Evolutionary conservation across 352 stramenopile species (phyloP).

Genomic region (Pythium rishiriense): DNA sequence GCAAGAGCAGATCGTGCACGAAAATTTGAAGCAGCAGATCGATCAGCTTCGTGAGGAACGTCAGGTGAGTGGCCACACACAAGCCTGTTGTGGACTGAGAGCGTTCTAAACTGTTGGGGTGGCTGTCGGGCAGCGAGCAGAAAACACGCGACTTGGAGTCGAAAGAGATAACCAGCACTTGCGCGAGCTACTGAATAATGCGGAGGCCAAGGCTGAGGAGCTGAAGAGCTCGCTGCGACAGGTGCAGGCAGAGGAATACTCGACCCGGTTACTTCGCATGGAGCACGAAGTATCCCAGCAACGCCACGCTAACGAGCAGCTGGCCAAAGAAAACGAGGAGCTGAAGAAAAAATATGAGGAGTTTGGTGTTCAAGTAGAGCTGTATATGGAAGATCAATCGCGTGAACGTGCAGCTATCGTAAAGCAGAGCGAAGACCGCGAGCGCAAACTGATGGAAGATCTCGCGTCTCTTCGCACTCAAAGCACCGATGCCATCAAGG

Average conservation of each 20-base stretch:
- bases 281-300: conserved; percentile 50
- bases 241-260: conserved; percentile 48
- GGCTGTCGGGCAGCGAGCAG: conserved; percentile 38
- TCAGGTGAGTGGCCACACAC: neutral
- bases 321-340: conserved; percentile 57
- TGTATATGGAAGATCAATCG: conserved; percentile 73
- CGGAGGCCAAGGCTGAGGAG: conserved; percentile 47
- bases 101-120: neutral
- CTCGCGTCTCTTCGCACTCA: conserved; percentile 39
- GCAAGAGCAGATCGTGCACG: conserved; percentile 18
- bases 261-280: conserved; percentile 46
- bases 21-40: conserved; percentile 27
- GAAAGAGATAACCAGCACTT: conserved; percentile 58
- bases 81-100: neutral
- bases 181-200: conserved; percentile 49
- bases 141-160: conserved; percentile 47
- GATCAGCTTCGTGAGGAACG: conserved; percentile 38
- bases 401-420: conserved; percentile 13
- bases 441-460: conserved; percentile 35
- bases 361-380: conserved; percentile 70
- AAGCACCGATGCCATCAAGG: conserved; percentile 43
- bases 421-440: conserved; percentile 37
- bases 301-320: conserved; percentile 29
- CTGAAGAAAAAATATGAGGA: conserved; percentile 70
- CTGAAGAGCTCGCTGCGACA: conserved; percentile 42